A percentile compares a stretch with the other conserved stretches of the same genome.
phyloP scores from a whole-genome alignment of 148 eudicot species.

The Gaultheria prostrata region DNA sequence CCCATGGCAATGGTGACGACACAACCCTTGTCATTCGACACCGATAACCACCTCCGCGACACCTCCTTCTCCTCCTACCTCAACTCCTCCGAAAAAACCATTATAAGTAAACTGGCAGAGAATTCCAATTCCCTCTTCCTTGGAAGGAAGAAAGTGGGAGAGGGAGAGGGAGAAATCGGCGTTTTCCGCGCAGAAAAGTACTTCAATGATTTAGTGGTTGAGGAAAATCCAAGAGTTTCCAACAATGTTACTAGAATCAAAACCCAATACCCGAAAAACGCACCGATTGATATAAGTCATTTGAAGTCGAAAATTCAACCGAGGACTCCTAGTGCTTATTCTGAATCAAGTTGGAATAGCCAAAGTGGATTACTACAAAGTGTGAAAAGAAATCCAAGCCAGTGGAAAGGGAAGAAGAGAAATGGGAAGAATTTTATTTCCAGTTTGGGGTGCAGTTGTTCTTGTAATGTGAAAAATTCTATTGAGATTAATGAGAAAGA shows the following conservation, averaged over 20 bases:
- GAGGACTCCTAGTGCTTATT: conserved; percentile 50
- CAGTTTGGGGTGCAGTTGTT: conserved; percentile 43
- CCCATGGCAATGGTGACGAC: conserved; percentile 37
- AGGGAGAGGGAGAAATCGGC: conserved; percentile 51
- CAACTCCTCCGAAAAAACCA: conserved; percentile 37
- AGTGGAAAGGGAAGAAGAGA: conserved; percentile 26
- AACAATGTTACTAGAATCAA: conserved; percentile 10
- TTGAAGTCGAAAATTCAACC: conserved; percentile 20
- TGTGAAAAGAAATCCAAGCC: conserved; percentile 21
- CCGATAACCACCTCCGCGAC: conserved; percentile 25
- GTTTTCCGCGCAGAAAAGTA: conserved; percentile 73
- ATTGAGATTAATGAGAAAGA: conserved; percentile 24
- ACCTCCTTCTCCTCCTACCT: conserved; percentile 60
- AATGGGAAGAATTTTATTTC: conserved; percentile 43
- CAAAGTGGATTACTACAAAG: conserved; percentile 43
- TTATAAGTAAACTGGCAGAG: conserved; percentile 27
- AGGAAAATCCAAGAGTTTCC: conserved; percentile 18
- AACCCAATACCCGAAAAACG: conserved; percentile 15
- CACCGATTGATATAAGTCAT: conserved; percentile 13
- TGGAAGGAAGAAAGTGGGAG: conserved; percentile 28
- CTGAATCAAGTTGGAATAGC: conserved; percentile 70
- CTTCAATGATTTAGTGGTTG: conserved; percentile 41
- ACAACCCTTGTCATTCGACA: conserved; percentile 7
- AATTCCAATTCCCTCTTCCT: conserved; percentile 18
- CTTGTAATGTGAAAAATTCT: conserved; percentile 47